These are phyloP conservation scores for Panus rudis DNA, from an alignment of 768 basidiomycete species.

Conservation along the genomic window DNA sequence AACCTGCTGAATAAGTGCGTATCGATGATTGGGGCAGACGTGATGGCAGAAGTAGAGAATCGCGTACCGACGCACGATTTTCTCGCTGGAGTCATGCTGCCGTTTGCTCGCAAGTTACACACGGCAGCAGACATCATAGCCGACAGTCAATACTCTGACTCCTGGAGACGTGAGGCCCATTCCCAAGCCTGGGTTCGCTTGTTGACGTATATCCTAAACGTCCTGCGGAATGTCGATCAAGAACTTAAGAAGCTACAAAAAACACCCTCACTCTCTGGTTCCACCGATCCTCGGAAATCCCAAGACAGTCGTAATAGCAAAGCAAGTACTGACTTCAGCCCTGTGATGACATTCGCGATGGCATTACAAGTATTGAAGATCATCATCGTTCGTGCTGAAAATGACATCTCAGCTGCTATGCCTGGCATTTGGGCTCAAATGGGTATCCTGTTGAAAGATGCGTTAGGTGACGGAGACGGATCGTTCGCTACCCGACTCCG, in stretches of 20 bases:
- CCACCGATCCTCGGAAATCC: conserved; percentile 39
- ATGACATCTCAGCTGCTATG: conserved; percentile 46
- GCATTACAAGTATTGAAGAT: conserved; percentile 64
- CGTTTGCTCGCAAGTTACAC: conserved; percentile 48
- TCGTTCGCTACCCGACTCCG: conserved; percentile 54
- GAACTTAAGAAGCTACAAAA: conserved; percentile 9
- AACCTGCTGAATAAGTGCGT: conserved; percentile 30
- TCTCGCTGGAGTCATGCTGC: conserved; percentile 58
- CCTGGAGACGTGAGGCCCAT: conserved; percentile 39
- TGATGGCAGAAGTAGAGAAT: conserved; percentile 51
- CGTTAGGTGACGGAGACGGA: conserved; percentile 54
- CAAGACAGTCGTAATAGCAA: conserved; percentile 30
- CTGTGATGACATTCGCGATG: conserved; percentile 31
- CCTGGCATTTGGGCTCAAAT: conserved; percentile 61
- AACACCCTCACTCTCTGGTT: conserved; percentile 15
- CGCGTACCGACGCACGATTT: conserved; percentile 50
- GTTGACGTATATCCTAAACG: conserved; percentile 44
- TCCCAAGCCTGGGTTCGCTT: conserved; percentile 56
- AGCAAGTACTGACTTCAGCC: too few species aligned
- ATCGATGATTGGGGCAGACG: conserved; percentile 43
- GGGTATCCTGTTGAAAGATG: conserved; percentile 41
- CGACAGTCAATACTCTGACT: conserved; percentile 35
- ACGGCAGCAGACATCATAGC: conserved; percentile 38
- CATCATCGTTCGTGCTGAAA: conserved; percentile 54
- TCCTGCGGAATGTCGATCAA: background rate